Evolutionary conservation across 1,284 basidiomycete genomes (phyloP), one percentile per base, ranked within the genome.

Genomic region (Ganoderma leucocontextum): DNA sequence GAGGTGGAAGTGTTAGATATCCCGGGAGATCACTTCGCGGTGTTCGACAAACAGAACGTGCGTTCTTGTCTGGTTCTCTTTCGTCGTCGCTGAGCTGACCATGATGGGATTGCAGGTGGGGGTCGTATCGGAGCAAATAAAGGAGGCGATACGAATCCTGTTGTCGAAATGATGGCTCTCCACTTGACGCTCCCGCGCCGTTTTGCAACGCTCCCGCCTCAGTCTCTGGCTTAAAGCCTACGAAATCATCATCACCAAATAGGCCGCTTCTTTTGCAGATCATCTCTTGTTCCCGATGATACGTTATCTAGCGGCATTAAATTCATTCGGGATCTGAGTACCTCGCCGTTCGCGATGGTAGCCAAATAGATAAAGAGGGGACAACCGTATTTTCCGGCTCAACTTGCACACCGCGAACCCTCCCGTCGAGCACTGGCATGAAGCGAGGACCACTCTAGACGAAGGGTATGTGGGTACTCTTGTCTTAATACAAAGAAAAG

Each of bases 11-110:
- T 85, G 0, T 74, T 88, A 42, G 86, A 89, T 71, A 86, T 92
- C 10, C 87, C 89, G 1, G 91, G 91, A 0, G 79, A 92, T 74
- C 91, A 92, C 72, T 92, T 92, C 70, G 79, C 86, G 69, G 80
- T 85, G 0, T 92, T 92, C 75, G 79, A 84, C 57, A 70, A 78
- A 7, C 68, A 73, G n/a, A 85, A 89, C 73, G 91, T 91, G 72
- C 73, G 88, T 82, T 8, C 13, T 55, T 10, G 8, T 25, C 9
- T 5, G 22, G 4, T 41, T 38, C 22, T 7, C 7, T 2, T n/a
- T n/a, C 15, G 29, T 39, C 35, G 15, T 29, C 9, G 12, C 17
- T 6, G 38, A n/a, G 12, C 58, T 44, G 29, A 29, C 36, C 61
- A 10, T 29, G 19, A 29, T 38, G 15, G 19, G 17, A 29, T 49